Evolutionary conservation across 1,284 basidiomycete species (phyloP).

Genomic region (Neonothopanus nambi): DNA sequence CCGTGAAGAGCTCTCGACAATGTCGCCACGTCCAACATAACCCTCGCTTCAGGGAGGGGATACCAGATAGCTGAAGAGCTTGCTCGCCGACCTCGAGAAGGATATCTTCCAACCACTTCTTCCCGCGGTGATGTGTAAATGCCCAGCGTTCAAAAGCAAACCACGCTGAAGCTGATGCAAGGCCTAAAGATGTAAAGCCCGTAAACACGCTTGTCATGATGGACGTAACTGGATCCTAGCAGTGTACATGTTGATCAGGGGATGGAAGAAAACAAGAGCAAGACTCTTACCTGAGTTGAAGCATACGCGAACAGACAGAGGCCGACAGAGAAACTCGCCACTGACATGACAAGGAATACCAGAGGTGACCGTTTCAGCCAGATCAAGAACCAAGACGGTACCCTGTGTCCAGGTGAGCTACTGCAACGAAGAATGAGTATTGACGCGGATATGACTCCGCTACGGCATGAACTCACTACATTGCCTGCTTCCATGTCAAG

Average conservation of each 20-base stretch:
- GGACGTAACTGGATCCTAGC: slow-evolving; percentile 58
- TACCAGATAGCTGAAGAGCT: slow-evolving; percentile 41
- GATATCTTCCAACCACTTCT: slow-evolving; percentile 75
- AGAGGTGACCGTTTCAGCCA: slow-evolving; percentile 80
- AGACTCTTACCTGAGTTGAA: slow-evolving; percentile 49
- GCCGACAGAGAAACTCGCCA: slow-evolving; percentile 70
- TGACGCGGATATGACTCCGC: too few species aligned
- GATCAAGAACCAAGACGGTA: slow-evolving; percentile 78
- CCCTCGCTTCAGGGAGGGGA: slow-evolving; percentile 20
- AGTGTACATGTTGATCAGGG: background rate
- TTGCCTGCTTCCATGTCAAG: slow-evolving; percentile 75
- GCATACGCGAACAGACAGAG: slow-evolving; percentile 68
- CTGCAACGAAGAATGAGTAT: slow-evolving; percentile 19
- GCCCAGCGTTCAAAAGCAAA: slow-evolving; percentile 76
- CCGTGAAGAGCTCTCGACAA: slow-evolving; percentile 25
- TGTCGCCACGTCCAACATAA: slow-evolving; percentile 25
- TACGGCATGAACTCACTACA: slow-evolving; percentile 57
- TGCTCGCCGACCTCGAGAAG: slow-evolving; percentile 49
- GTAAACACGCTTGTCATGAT: slow-evolving; percentile 74
- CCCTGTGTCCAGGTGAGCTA: slow-evolving; percentile 55
- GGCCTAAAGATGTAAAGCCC: slow-evolving; percentile 65
- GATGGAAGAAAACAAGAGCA: slow-evolving; percentile 20
- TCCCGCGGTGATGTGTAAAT: slow-evolving; percentile 66
- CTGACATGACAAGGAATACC: slow-evolving; percentile 71
- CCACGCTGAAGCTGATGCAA: slow-evolving; percentile 74